Percentiles rank a stretch among this genome's conserved stretches.
Evolutionary conservation across 371 early-diverging fungal species (phyloP).

Genomic region (Funneliformis caledonium): DNA sequence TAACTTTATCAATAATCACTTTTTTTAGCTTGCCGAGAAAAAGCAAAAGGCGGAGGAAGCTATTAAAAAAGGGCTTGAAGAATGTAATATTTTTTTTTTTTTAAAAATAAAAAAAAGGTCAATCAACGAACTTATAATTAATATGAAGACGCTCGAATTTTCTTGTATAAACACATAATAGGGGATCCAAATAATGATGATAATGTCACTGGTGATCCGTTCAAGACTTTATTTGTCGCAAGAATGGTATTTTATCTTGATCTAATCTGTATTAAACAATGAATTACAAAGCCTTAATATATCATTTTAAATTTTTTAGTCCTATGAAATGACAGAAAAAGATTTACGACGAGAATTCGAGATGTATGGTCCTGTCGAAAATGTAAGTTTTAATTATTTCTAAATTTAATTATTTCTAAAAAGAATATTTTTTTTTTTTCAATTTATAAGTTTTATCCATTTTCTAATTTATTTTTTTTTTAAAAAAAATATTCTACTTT

Average conservation of each 20-base stretch:
- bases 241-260: slow-evolving; percentile 61
- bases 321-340: slow-evolving; percentile 82
- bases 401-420: not conserved
- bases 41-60: slow-evolving; percentile 63
- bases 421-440: not conserved
- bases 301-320: slow-evolving; percentile 44
- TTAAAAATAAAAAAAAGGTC: too few relatives aligned
- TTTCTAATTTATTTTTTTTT: slow-evolving; percentile 5
- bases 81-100: slow-evolving; percentile 51
- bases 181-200: slow-evolving; percentile 77
- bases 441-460: not conserved
- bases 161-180: slow-evolving; percentile 37
- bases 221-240: slow-evolving; percentile 91
- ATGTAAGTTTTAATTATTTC: slow-evolving; percentile 54
- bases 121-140: slow-evolving; percentile 36
- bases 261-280: not conserved
- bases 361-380: slow-evolving; percentile 80
- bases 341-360: slow-evolving; percentile 83
- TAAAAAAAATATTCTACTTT: not conserved
- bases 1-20: too few relatives aligned
- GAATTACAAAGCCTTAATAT: not conserved
- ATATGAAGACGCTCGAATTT: slow-evolving; percentile 14
- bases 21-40: slow-evolving; percentile 56
- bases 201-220: slow-evolving; percentile 84
- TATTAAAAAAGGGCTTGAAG: slow-evolving; percentile 57